Conservation (phyloP, 2,329 filamentous ascomycete genomes). For the Niveomyces coronatus region DNA sequence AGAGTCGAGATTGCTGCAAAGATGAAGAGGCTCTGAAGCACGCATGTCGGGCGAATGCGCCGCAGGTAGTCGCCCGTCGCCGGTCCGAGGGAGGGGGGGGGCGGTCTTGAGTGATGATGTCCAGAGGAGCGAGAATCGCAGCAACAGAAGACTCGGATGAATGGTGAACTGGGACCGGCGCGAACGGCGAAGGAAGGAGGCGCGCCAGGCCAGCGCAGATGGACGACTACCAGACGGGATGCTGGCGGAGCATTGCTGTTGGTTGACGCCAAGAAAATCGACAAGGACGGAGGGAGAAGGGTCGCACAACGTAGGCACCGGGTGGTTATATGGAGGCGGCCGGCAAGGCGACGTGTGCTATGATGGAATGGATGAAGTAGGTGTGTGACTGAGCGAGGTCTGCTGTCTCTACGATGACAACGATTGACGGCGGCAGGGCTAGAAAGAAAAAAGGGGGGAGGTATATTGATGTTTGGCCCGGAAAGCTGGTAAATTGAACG, state of each 20-base stretch:
- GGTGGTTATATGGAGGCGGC: background rate
- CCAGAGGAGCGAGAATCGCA: background rate
- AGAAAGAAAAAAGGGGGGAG: too few relatives aligned
- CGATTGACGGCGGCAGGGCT: too few relatives aligned
- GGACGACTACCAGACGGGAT: conserved; percentile 1
- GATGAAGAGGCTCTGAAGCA: background rate
- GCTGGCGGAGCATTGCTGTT: conserved; percentile 7
- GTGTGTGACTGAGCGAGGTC: too few relatives aligned
- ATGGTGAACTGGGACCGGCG: background rate
- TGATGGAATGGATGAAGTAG: too few relatives aligned
- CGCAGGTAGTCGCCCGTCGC: conserved; percentile 2
- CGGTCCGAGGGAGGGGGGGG: background rate
- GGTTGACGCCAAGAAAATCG: background rate
- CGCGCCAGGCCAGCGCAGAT: background rate
- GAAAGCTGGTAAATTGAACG: too few relatives aligned
- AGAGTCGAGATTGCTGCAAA: background rate
- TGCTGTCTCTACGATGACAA: too few relatives aligned
- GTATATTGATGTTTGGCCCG: too few relatives aligned
- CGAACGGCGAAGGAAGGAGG: background rate
- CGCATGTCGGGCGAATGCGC: conserved; percentile 6
- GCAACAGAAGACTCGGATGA: background rate
- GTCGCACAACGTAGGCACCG: background rate
- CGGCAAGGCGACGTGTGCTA: too few relatives aligned
- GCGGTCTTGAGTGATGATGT: background rate
- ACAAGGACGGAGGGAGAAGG: background rate